These are phyloP conservation scores for Tetradesmus lagerheimii DNA, from an alignment of 139 green algal genomes.

Conservation along the genomic window DNA sequence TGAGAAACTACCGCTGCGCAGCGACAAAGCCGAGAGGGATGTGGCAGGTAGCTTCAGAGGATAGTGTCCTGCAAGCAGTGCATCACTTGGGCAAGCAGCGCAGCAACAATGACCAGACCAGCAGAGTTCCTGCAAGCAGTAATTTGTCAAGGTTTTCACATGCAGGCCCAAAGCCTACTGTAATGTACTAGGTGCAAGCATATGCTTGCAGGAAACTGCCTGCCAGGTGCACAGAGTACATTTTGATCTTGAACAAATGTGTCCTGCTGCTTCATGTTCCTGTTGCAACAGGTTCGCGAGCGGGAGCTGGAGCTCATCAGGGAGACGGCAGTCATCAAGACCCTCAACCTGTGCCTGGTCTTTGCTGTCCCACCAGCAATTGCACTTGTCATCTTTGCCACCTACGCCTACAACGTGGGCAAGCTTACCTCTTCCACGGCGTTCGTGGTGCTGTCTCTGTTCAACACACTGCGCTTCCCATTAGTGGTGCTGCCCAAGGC, in stretches of 20 bases:
- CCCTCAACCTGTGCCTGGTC: slow-evolving; percentile 76
- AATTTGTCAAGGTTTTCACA: no score
- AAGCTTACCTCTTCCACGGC: slow-evolving; percentile 62
- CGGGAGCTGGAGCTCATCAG: slow-evolving; percentile 60
- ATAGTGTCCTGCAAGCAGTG: no score
- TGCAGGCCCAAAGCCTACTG: no score
- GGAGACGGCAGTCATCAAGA: slow-evolving; percentile 66
- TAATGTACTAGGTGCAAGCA: no score
- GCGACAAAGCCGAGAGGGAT: background rate
- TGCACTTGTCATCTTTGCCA: slow-evolving; percentile 69
- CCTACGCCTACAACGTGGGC: slow-evolving; percentile 66
- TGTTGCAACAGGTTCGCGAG: slow-evolving; percentile 54
- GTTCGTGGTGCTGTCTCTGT: slow-evolving; percentile 84
- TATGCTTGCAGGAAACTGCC: no score
- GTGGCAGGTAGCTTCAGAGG: no score
- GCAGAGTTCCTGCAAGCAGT: no score
- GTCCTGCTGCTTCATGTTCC: background rate
- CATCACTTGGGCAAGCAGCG: no score
- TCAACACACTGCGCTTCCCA: slow-evolving; percentile 86
- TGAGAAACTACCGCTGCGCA: slow-evolving; percentile 34
- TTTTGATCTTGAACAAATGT: background rate
- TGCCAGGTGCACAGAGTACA: no score
- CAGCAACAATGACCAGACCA: no score
- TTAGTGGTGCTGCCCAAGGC: slow-evolving; percentile 85
- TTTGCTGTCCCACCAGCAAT: slow-evolving; percentile 74